These are phyloP conservation scores for Lycium ferocissimum DNA, from an alignment of 257 asterid genomes.

Conservation along the genomic window DNA sequence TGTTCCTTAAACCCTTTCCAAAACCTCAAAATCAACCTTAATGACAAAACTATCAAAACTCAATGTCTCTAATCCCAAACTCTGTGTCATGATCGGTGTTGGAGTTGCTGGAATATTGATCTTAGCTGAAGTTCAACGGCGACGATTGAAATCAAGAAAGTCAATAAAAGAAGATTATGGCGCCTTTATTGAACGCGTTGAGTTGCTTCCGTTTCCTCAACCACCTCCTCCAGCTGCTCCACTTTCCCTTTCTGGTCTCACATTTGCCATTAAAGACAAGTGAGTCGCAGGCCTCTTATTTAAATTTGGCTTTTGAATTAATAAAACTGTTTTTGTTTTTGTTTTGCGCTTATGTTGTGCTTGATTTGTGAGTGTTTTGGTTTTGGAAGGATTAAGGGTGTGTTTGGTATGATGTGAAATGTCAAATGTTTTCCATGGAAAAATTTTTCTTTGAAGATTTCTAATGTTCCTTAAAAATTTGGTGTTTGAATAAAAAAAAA, in stretches of 20 bases:
- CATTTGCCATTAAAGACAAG: conserved; percentile 89
- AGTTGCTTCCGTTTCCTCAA: conserved; percentile 80
- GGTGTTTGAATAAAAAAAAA: neutral
- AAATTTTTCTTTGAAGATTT: no score
- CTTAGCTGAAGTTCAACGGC: conserved; percentile 83
- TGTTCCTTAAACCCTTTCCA: conserved; percentile 41
- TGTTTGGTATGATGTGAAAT: no score
- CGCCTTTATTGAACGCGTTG: conserved; percentile 76
- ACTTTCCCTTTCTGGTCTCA: conserved; percentile 70
- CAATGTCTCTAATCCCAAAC: conserved; percentile 66
- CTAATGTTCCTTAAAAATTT: neutral
- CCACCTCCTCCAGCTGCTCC: conserved; percentile 98
- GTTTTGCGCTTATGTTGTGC: no score
- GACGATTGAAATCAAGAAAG: conserved; percentile 59
- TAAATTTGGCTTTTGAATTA: no score
- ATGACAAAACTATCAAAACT: conserved; percentile 72
- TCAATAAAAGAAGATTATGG: conserved; percentile 73
- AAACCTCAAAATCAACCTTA: conserved; percentile 30
- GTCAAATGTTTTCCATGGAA: no score
- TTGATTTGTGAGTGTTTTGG: no score
- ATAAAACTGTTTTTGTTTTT: no score
- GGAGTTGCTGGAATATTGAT: conserved; percentile 83
- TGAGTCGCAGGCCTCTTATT: conserved; percentile 31
- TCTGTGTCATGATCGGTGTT: conserved; percentile 88
- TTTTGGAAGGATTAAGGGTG: no score